phyloP scores from a whole-genome alignment of 371 early-diverging fungal genomes.

The Mucor saturninus region DNA sequence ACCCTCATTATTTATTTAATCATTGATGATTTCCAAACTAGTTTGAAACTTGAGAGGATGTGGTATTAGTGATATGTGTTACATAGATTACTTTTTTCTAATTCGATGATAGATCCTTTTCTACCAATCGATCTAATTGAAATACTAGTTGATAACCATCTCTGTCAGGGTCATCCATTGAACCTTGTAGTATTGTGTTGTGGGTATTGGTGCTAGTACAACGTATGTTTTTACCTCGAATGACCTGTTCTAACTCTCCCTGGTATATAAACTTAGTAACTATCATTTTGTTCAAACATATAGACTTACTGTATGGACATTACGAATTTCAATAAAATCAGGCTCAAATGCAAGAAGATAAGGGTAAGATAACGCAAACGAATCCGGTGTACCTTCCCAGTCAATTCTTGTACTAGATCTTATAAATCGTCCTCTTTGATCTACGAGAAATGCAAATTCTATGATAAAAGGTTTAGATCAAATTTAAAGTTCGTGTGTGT shows the following conservation, averaged over 20 bases:
- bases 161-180: conserved; percentile 50
- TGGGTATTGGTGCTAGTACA: conserved; percentile 34
- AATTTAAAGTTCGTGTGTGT: too few species aligned
- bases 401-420: conserved; percentile 35
- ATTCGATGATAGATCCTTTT: conserved; percentile 1
- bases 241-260: conserved; percentile 47
- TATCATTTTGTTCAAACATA: neutral
- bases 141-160: conserved; percentile 47
- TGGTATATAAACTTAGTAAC: conserved; percentile 2
- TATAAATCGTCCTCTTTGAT: conserved; percentile 59
- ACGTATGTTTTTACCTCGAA: conserved; percentile 47
- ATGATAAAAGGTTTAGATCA: conserved; percentile 13
- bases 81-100: neutral
- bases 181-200: conserved; percentile 36
- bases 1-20: too few species aligned
- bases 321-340: conserved; percentile 85
- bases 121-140: conserved; percentile 30
- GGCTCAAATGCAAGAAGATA: conserved; percentile 90
- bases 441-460: conserved; percentile 91
- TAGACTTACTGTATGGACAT: conserved; percentile 72
- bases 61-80: too few species aligned
- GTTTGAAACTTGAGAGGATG: too few species aligned
- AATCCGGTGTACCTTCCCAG: conserved; percentile 62
- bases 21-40: too few species aligned
- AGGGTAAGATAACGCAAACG: conserved; percentile 73